Conservation (phyloP, 1,284 basidiomycete genomes). For the Leccinum fallax region DNA sequence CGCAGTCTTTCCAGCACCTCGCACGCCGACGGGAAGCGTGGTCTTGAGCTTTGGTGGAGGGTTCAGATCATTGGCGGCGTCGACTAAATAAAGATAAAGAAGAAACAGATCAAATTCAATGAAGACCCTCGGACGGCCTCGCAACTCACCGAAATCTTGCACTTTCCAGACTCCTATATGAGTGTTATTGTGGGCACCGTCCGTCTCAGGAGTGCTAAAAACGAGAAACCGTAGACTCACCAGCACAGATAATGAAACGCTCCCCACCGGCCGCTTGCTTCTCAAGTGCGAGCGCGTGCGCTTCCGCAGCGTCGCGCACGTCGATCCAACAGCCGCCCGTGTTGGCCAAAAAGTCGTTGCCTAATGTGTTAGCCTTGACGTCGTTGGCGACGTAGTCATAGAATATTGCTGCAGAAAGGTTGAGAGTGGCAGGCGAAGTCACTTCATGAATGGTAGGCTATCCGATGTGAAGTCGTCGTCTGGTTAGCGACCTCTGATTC, state of each 20-base stretch:
- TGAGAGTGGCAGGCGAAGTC: constrained; percentile 44
- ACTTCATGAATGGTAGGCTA: constrained; percentile 55
- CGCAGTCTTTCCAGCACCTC: neutral
- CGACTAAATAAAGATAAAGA: neutral
- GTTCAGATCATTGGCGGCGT: neutral
- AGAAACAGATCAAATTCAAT: neutral
- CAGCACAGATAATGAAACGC: neutral
- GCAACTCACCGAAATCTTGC: neutral
- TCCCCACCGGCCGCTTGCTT: neutral
- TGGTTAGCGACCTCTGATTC: neutral
- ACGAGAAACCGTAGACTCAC: neutral
- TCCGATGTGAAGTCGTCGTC: constrained; percentile 1
- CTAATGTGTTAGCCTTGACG: neutral
- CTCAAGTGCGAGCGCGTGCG: neutral
- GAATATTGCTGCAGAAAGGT: constrained; percentile 46
- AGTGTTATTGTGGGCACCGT: neutral
- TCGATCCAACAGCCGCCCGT: constrained; percentile 20
- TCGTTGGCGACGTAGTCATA: constrained; percentile 24
- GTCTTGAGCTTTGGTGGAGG: neutral
- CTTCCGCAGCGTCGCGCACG: neutral
- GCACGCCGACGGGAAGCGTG: neutral
- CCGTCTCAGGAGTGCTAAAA: neutral
- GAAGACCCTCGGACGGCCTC: neutral
- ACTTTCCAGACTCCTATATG: neutral
- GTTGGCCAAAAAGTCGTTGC: constrained; percentile 31